Conservation (phyloP, 139 green algal species). For the Tetradesmus obliquus region DNA sequence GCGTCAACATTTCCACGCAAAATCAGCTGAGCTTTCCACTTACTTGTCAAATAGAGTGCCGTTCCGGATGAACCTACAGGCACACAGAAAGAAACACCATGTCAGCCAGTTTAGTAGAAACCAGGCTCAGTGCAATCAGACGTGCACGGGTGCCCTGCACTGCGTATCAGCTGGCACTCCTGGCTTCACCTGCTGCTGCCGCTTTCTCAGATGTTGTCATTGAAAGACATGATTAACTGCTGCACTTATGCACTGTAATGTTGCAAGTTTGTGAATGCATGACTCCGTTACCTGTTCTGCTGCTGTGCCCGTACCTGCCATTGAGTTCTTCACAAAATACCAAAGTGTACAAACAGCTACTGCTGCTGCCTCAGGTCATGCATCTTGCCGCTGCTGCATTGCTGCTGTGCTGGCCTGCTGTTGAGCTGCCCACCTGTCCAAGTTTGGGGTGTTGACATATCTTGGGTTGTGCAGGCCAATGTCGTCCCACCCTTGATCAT, state of each 20-base stretch:
- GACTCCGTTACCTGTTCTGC: too few relatives aligned
- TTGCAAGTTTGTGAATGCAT: too few relatives aligned
- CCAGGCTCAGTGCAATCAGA: too few relatives aligned
- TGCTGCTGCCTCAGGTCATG: too few relatives aligned
- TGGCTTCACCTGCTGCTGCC: not conserved
- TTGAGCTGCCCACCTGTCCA: not conserved
- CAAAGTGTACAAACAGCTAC: too few relatives aligned
- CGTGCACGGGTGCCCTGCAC: too few relatives aligned
- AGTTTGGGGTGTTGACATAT: slow-evolving; percentile 19
- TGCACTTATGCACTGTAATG: not conserved
- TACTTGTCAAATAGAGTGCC: not conserved
- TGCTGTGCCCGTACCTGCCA: too few relatives aligned
- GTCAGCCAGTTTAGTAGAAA: too few relatives aligned
- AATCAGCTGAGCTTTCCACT: not conserved
- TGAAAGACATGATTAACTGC: not conserved
- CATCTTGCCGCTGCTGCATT: not conserved
- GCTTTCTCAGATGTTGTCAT: not conserved
- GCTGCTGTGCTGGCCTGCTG: not conserved
- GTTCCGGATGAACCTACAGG: not conserved
- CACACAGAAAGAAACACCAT: not conserved
- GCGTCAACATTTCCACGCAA: too few relatives aligned
- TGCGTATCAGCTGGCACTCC: too few relatives aligned
- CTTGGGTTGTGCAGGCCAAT: slow-evolving; percentile 18
- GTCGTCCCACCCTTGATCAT: slow-evolving; percentile 26
- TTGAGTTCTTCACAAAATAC: too few relatives aligned